Base-by-base conservation (phyloP, 306 rosid genomes). In the Quercus robur region DNA sequence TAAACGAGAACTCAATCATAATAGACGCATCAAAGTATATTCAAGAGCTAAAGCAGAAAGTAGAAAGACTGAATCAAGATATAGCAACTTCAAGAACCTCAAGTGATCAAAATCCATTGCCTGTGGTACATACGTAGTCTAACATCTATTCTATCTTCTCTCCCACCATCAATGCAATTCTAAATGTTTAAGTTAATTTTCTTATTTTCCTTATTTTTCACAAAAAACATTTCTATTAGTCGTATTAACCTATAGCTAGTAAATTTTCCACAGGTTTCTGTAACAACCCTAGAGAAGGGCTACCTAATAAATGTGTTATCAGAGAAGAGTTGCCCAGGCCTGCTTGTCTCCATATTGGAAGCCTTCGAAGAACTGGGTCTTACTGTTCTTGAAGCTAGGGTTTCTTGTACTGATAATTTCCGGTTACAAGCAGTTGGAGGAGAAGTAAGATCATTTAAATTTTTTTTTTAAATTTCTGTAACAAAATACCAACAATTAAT, bases 381-480 rank as follows among this genome's bases (percentile, higher is more conserved):
- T 6, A 85, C 78, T 38, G 97, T 95, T 20, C 82, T 85, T 54
- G 98, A 95, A 90, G 99, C 99, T 90, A 95, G 99, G 99, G 98
- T 90, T 93, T 93, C 99, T 54, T 95, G 99, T 80, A 83, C 93
- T 1, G 92, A 93, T 81, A 91, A 75, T 82, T 95, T 95, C 74
- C 90, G 81, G 49, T 88, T 95, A 78, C 94, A 90, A 83, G 99
- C 99, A 9, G 87, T 91, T 79, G 98, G 94, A 83, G 91, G 88
- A 82, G 96, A 93, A 75, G 99, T 95, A 91, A 90, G 90, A 20
- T n/a, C 59, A 14, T 41, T 2, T 3, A 9, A 51, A 6, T 21
- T 19, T 70, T 59, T 64, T 58, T 49, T 35, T 58, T 49, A 0
- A 46, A 49, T 49, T 49, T 41, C 46, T 41, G 2, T 41, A 8